Evolutionary conservation across 257 asterid genomes (phyloP).

Genomic region (Przewalskia tangutica): DNA sequence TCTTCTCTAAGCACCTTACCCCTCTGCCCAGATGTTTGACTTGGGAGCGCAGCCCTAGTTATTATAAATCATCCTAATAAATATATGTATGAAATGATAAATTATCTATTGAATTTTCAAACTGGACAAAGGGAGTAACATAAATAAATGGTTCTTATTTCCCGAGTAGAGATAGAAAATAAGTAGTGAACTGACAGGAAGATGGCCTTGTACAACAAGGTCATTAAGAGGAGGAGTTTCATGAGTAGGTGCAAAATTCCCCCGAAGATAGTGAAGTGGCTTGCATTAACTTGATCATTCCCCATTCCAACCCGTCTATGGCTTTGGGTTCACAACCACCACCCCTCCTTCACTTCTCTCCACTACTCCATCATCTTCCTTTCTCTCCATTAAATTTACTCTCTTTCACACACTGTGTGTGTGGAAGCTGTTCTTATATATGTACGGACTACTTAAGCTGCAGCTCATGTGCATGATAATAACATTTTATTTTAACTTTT

Average conservation of each 20-base stretch:
- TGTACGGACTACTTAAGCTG: too few species aligned
- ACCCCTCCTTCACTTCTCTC: constrained; percentile 34
- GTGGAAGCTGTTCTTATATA: too few species aligned
- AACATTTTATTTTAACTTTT: too few species aligned
- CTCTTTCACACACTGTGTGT: too few species aligned
- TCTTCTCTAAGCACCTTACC: not conserved
- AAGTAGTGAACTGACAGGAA: constrained; percentile 50
- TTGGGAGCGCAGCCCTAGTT: too few species aligned
- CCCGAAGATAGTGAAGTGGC: constrained; percentile 66
- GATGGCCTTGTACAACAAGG: constrained; percentile 55
- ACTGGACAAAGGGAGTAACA: too few species aligned
- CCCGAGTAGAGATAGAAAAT: not conserved
- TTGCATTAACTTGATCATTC: constrained; percentile 58
- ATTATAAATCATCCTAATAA: too few species aligned
- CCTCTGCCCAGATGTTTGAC: not conserved
- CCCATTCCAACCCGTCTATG: constrained; percentile 73
- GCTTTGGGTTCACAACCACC: constrained; percentile 70
- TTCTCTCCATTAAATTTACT: constrained; percentile 23
- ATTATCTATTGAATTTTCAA: too few species aligned
- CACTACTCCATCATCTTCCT: constrained; percentile 16
- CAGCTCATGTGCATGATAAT: too few species aligned
- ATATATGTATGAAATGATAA: too few species aligned
- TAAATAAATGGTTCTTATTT: too few species aligned
- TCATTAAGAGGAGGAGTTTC: constrained; percentile 78
- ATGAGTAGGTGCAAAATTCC: constrained; percentile 69